Percentiles rank a stretch among this genome's conserved stretches.
These are phyloP conservation scores for Nepenthes gracilis DNA, from an alignment of 148 eudicot genomes.

Conservation along the genomic window DNA sequence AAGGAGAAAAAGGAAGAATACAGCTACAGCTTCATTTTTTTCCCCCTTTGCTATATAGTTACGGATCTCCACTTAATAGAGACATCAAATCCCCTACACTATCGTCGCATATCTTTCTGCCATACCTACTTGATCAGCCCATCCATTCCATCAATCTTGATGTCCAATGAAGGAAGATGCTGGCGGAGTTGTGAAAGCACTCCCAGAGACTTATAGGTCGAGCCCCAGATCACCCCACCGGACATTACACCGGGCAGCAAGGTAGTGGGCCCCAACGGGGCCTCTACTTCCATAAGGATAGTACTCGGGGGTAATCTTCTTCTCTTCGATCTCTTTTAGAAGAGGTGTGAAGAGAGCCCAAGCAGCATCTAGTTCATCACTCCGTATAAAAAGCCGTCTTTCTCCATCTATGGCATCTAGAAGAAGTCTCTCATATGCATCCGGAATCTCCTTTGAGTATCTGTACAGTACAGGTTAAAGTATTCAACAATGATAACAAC, in stretches of 20 bases:
- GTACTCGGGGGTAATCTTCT: constrained; percentile 65
- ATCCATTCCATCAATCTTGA: too few species aligned
- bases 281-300: constrained; percentile 96
- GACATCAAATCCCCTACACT: too few species aligned
- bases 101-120: too few species aligned
- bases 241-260: constrained; percentile 78
- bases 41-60: too few species aligned
- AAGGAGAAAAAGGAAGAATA: too few species aligned
- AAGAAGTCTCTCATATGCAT: constrained; percentile 93
- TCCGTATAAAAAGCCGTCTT: constrained; percentile 79
- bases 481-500: not conserved
- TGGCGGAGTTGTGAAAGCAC: too few species aligned
- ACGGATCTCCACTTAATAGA: too few species aligned
- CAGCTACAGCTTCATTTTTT: too few species aligned
- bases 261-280: constrained; percentile 95
- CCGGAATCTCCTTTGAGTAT: constrained; percentile 89
- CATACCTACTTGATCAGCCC: too few species aligned
- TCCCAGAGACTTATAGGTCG: too few species aligned
- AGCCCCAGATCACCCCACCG: constrained; percentile 75
- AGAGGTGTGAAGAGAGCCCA: constrained; percentile 91
- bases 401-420: constrained; percentile 96
- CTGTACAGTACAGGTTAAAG: constrained; percentile 22
- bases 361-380: constrained; percentile 94
- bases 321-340: constrained; percentile 71
- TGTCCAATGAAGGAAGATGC: too few species aligned